Percentiles rank a stretch among this genome's conserved stretches.
Evolutionary conservation across 345 rosid species (phyloP).

Genomic region (Eucalyptus cloeziana): DNA sequence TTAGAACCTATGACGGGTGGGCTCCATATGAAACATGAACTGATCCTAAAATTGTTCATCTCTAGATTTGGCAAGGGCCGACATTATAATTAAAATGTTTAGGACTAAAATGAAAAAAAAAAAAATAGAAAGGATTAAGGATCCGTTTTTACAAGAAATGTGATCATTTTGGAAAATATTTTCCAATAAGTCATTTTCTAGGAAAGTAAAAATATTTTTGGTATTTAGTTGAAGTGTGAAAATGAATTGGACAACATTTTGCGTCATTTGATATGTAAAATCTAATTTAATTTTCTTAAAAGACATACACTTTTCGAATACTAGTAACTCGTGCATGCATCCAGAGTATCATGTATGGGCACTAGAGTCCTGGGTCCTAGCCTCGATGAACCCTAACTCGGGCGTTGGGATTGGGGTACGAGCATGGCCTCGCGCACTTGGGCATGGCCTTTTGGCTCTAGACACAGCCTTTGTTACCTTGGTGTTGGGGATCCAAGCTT

Average conservation of each 20-base stretch:
- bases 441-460: background rate
- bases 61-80: accelerated
- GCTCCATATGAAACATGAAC: accelerated
- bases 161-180: no score
- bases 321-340: accelerated
- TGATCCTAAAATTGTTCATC: accelerated
- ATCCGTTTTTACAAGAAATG: accelerated
- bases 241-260: no score
- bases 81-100: background rate
- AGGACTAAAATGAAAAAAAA: accelerated
- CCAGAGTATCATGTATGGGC: accelerated
- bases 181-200: no score
- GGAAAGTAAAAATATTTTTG: no score
- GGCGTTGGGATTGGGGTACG: accelerated
- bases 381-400: background rate
- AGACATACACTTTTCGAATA: accelerated
- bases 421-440: accelerated
- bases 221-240: background rate
- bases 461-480: background rate
- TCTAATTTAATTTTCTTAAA: no score
- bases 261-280: accelerated
- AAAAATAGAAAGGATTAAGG: background rate
- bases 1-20: accelerated
- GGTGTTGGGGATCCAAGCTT: background rate
- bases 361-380: accelerated